phyloP scores from a whole-genome alignment of 768 basidiomycete species.

The Xerocomus brunneocitrinus region DNA sequence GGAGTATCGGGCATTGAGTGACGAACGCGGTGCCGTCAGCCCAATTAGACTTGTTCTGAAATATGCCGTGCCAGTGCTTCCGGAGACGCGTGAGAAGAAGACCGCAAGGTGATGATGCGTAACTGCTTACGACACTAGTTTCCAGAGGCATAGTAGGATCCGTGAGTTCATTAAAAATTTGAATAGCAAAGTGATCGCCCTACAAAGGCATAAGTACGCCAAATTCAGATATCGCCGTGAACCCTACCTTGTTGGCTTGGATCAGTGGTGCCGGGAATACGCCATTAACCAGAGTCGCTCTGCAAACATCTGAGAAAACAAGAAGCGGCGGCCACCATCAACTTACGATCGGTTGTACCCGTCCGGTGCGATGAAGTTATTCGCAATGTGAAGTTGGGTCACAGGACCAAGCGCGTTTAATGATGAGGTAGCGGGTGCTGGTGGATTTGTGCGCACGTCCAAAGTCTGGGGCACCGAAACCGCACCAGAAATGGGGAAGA shows the following conservation, averaged over 20 bases:
- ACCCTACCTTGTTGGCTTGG: constrained; percentile 31
- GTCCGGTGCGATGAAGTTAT: constrained; percentile 43
- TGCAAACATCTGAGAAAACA: constrained; percentile 9
- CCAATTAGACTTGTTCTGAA: constrained; percentile 28
- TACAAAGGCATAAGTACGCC: constrained; percentile 13
- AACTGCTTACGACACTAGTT: constrained; percentile 37
- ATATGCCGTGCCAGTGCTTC: constrained; percentile 33
- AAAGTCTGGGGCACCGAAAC: neutral
- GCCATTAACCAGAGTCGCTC: constrained; percentile 42
- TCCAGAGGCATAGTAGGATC: constrained; percentile 44
- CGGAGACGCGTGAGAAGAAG: constrained; percentile 13
- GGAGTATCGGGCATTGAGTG: constrained; percentile 42
- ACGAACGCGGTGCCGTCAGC: constrained; percentile 36
- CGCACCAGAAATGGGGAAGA: constrained; percentile 7
- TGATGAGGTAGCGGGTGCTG: neutral
- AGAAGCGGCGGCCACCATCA: neutral
- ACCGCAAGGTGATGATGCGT: neutral
- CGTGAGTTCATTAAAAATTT: constrained; percentile 42
- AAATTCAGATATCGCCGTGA: neutral
- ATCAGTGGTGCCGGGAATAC: constrained; percentile 47
- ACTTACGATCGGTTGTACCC: constrained; percentile 40
- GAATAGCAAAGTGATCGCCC: constrained; percentile 37
- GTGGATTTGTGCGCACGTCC: neutral
- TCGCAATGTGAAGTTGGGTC: constrained; percentile 32
- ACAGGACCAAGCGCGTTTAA: constrained; percentile 16